Percentiles rank a stretch among this genome's conserved stretches.
Conservation (phyloP, 129 eudicot species). For the Arctium minus region DNA sequence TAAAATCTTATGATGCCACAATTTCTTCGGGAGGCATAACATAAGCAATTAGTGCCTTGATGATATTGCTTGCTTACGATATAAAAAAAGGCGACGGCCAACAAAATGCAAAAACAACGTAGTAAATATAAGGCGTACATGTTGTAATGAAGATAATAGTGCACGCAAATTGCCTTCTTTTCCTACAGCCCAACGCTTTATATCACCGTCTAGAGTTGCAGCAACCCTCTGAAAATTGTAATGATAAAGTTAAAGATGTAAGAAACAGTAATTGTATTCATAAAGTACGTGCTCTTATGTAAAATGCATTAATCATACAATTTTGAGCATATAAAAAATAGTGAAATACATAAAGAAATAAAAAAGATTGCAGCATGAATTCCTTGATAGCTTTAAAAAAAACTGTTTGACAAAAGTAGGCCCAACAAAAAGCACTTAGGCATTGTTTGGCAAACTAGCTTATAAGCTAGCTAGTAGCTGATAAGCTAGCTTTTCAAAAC, state of each 20-base stretch:
- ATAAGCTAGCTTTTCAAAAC: too few relatives aligned
- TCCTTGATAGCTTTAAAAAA: too few relatives aligned
- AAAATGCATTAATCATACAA: neutral
- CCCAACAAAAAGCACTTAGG: too few relatives aligned
- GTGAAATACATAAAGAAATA: neutral
- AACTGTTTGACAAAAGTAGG: too few relatives aligned
- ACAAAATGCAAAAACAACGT: neutral
- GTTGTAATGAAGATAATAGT: constrained; percentile 75
- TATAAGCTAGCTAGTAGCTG: too few relatives aligned
- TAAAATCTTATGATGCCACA: neutral
- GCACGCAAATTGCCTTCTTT: constrained; percentile 96
- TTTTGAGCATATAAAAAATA: neutral
- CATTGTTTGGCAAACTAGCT: too few relatives aligned
- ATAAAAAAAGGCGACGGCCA: neutral
- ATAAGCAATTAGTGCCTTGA: neutral
- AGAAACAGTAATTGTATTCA: neutral
- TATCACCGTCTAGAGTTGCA: constrained; percentile 55
- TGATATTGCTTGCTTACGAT: neutral
- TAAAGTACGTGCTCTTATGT: neutral
- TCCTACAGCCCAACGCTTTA: constrained; percentile 94
- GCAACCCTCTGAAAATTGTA: constrained; percentile 61
- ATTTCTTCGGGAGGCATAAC: neutral
- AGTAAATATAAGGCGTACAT: constrained; percentile 26
- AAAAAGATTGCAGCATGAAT: neutral
- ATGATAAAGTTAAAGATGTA: constrained; percentile 8